A percentile compares a stretch with the other conserved stretches of the same genome.
phyloP scores from a whole-genome alignment of 1,284 basidiomycete species.

The Sporisorium reilianum region DNA sequence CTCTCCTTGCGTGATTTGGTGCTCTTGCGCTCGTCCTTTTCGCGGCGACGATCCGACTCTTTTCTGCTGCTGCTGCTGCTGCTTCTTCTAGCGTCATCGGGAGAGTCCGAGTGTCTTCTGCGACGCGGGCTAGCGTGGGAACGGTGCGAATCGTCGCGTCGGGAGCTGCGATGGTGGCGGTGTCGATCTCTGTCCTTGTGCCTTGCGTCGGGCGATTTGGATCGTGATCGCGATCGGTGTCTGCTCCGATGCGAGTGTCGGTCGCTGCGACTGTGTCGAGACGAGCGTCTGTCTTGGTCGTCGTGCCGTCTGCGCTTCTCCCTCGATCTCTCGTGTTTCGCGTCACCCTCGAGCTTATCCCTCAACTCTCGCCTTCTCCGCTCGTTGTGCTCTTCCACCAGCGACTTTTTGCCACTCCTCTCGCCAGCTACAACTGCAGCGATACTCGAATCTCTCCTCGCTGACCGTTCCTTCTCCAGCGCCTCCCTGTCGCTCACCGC shows the following conservation, averaged over 20 bases:
- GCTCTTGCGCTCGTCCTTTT: constrained; percentile 20
- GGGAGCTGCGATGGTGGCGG: constrained; percentile 16
- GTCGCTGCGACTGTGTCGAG: constrained; percentile 13
- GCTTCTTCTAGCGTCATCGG: constrained; percentile 25
- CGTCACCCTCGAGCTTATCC: constrained; percentile 22
- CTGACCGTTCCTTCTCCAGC: constrained; percentile 20
- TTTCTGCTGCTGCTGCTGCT: constrained; percentile 8
- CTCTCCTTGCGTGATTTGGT: constrained; percentile 35
- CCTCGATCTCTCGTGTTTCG: constrained; percentile 17
- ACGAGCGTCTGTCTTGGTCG: constrained; percentile 7
- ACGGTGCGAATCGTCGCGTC: constrained; percentile 21
- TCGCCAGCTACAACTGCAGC: constrained; percentile 19
- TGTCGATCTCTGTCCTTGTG: constrained; percentile 4
- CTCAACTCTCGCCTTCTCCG: constrained; percentile 25
- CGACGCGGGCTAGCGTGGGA: constrained; percentile 19
- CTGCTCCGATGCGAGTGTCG: constrained; percentile 2
- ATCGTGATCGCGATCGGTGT: constrained; percentile 17
- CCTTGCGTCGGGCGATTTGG: constrained; percentile 18
- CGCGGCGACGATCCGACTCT: constrained; percentile 16
- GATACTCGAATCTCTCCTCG: constrained; percentile 33
- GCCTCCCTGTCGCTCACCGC: constrained; percentile 10
- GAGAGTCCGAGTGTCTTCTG: constrained; percentile 16
- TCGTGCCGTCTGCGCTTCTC: constrained; percentile 22
- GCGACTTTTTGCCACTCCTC: constrained; percentile 18
- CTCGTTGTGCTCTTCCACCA: constrained; percentile 42